Base-by-base conservation (phyloP, 345 rosid species). In the Xanthoceras sorbifolium region DNA sequence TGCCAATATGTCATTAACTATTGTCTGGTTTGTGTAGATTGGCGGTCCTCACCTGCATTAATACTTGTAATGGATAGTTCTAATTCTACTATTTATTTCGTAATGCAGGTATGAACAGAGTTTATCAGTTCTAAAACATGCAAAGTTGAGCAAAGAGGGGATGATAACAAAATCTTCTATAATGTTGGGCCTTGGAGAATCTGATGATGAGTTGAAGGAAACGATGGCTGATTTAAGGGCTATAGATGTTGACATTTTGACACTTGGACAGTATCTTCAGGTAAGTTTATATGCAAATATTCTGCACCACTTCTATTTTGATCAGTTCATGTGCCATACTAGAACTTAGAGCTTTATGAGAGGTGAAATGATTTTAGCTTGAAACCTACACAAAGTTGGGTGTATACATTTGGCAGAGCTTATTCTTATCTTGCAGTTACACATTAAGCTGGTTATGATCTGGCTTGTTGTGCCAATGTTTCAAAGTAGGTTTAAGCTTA, bases 181-280 rank as follows among this genome's bases (percentile, higher is more conserved):
- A 83, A 97, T 97, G 99, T 82, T 97, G 80, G 99, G 99, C 75
- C 97, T 97, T 17, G 99, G 98, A 78, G 99, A 97, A 88, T 81
- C 97, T 55, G 98, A 91, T 66, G 90, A 89, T 8, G 98, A 94
- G 83, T 46, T 97, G 83, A 94, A 91, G 78, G 91, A 91, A 84
- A 82, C 94, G 25, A 89, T 97, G 91, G 91, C 90, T 79, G 97
- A 97, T 85, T 77, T 97, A 82, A 90, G 98, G 89, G 93, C 97
- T 61, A 88, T 92, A 65, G 90, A 86, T 76, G 98, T 97, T 71
- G 97, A 94, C 76, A 97, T 97, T 77, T 82, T 97, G 78, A 97
- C 99, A 63, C 90, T 94, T 60, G 99, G 99, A 42, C 99, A 97
- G 78, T 97, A 94, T 86, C 82, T 97, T 82, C 99, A 94, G 98